Evolutionary conservation across 2,329 filamentous ascomycete species (phyloP).

Genomic region (Anthostomella pinea): DNA sequence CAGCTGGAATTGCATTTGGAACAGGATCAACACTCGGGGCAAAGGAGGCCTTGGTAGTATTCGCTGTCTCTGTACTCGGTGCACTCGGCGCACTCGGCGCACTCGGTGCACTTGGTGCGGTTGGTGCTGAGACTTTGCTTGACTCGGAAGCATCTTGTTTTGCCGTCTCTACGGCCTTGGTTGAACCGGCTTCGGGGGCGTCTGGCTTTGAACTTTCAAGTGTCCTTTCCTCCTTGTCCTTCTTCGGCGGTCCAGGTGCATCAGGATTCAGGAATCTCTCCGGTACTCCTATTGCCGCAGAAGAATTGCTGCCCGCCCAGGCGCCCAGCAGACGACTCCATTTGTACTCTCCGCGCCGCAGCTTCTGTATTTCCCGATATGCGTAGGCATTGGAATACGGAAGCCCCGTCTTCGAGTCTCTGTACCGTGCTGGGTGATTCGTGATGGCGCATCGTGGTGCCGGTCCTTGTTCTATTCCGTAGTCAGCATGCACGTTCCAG

Average conservation of each 20-base stretch:
- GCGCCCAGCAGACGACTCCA: conserved; percentile 81
- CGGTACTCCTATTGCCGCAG: conserved; percentile 74
- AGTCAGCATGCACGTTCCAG: conserved; percentile 15
- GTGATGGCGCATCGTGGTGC: conserved; percentile 75
- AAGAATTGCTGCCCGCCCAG: conserved; percentile 70
- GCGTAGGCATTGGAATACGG: conserved; percentile 77
- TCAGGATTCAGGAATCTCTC: conserved; percentile 62
- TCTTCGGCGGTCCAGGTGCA: conserved; percentile 29
- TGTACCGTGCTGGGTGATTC: conserved; percentile 74
- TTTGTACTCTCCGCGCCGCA: conserved; percentile 69
- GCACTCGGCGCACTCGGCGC: too few relatives aligned
- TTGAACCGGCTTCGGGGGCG: conserved; percentile 1
- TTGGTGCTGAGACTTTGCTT: background rate
- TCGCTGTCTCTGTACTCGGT: too few relatives aligned
- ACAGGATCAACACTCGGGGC: background rate
- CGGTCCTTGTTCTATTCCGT: conserved; percentile 45
- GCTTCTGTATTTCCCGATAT: conserved; percentile 76
- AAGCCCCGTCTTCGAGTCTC: conserved; percentile 80
- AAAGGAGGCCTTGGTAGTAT: background rate
- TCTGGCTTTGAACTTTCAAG: conserved; percentile 11
- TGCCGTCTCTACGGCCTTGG: conserved; percentile 6
- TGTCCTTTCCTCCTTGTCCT: conserved; percentile 17
- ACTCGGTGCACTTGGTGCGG: background rate
- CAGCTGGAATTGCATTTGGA: background rate
- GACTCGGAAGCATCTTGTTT: conserved; percentile 2